Base-by-base conservation (phyloP, 208 protist species). In the Crithidia sp. region DNA sequence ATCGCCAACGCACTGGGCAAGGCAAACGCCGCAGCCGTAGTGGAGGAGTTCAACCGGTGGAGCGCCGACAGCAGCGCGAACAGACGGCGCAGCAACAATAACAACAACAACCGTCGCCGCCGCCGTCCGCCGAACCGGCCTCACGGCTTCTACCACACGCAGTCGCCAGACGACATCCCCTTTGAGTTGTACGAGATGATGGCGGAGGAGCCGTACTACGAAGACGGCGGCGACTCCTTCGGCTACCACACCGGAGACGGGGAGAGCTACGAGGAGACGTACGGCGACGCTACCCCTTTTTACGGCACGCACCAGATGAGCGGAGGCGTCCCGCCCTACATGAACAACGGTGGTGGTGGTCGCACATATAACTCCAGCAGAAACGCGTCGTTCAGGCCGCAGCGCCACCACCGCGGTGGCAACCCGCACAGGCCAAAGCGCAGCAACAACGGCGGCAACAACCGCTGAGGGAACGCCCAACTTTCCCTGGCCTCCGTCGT, bases 1-100 rank as follows among this genome's bases (percentile, higher is more conserved):
- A 96, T 96, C 77, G 90, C 86, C 12, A 95, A 96, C 71, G 92
- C 92, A 4, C 77, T 96, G 9, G 87, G 88, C 45, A 95, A 95
- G 60, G 52, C 80, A 12, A 65, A 59, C 37, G 81, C 71, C n/a
- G 59, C 69, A 5, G 77, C 85, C 19, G 92, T 95, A 12, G 65
- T 94, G 44, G 77, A 80, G 52, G 88, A 93, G 77, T 96, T 96
- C 79, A 96, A 96, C 71, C 81, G 82, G 13, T 96, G 89, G 88
- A 92, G 85, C 54, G 78, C 83, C 8, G 88, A 89, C 55, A 83
- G 70, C 44, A 86, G 63, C 56, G 63, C 45, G 28, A 63, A 60
- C 16, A 61, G 58, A 53, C 75, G 66, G 4, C n/a, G 36, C 39
- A 47, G 49, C 28, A 56, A 71, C 36, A 53, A 36, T 43, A 50